These are phyloP conservation scores for Phytophthora meadii DNA, from an alignment of 352 stramenopile species.

Conservation along the genomic window DNA sequence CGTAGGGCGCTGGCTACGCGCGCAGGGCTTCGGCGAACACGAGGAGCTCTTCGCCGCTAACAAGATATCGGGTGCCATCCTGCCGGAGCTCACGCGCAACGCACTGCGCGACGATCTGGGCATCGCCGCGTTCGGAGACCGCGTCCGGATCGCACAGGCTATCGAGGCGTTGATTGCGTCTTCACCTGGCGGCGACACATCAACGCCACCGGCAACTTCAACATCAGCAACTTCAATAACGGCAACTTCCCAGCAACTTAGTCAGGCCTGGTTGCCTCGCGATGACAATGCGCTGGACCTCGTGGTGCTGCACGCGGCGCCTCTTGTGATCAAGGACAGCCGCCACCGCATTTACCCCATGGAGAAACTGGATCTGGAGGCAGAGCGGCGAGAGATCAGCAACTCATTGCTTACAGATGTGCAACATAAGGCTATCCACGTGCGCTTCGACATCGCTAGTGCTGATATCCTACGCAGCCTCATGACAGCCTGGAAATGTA, in stretches of 20 bases:
- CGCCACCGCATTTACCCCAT: conserved; percentile 78
- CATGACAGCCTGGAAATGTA: conserved; percentile 80
- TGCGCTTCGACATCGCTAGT: conserved; percentile 82
- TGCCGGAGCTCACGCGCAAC: conserved; percentile 68
- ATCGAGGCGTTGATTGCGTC: conserved; percentile 55
- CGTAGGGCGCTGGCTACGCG: conserved; percentile 45
- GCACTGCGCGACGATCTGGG: conserved; percentile 70
- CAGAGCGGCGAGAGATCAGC: conserved; percentile 73
- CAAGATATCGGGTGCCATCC: conserved; percentile 64
- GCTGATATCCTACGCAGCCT: conserved; percentile 77
- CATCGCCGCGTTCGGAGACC: conserved; percentile 67
- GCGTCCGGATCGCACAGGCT: conserved; percentile 62
- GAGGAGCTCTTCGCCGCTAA: conserved; percentile 57
- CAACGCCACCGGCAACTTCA: conserved; percentile 10
- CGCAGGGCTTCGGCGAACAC: conserved; percentile 40
- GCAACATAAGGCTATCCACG: conserved; percentile 75
- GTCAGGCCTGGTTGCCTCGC: conserved; percentile 19
- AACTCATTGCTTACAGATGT: conserved; percentile 76
- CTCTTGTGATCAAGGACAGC: conserved; percentile 80
- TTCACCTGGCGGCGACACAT: neutral
- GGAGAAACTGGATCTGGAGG: conserved; percentile 85
- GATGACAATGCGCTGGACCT: conserved; percentile 71
- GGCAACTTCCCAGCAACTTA: conserved; percentile 19
- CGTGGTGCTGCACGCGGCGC: conserved; percentile 83
- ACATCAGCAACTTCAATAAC: conserved; percentile 5